Conservation (phyloP, 495 filamentous ascomycete genomes). For the Trichoderma gamsii region DNA sequence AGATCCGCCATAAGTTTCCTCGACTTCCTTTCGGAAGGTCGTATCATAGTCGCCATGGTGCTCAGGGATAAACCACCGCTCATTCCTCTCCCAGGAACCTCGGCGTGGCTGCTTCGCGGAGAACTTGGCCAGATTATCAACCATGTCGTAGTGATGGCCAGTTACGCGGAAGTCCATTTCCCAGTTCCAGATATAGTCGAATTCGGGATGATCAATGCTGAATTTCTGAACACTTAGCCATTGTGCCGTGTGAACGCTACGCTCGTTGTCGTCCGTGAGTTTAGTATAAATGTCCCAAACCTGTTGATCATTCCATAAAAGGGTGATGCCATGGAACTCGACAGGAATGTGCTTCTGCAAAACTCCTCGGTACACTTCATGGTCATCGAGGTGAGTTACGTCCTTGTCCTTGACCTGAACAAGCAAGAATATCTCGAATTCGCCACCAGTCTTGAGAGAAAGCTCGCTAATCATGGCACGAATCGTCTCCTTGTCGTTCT, state of each 20-base stretch:
- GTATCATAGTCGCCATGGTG: constrained; percentile 54
- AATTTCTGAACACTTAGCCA: constrained; percentile 60
- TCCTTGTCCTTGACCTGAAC: constrained; percentile 62
- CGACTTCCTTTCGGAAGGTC: constrained; percentile 46
- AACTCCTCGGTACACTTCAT: constrained; percentile 45
- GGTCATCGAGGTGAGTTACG: constrained; percentile 49
- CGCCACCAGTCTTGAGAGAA: constrained; percentile 62
- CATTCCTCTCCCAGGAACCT: constrained; percentile 68
- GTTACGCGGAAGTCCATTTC: constrained; percentile 68
- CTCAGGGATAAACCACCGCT: constrained; percentile 63
- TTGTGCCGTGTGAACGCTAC: constrained; percentile 41
- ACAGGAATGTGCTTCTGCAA: constrained; percentile 51
- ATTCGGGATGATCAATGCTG: constrained; percentile 60
- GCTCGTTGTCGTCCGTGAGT: constrained; percentile 35
- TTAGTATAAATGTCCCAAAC: constrained; percentile 54
- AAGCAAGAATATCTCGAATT: constrained; percentile 71
- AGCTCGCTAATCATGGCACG: constrained; percentile 70
- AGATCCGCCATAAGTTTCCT: constrained; percentile 36
- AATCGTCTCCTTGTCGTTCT: constrained; percentile 64
- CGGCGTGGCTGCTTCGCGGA: constrained; percentile 57
- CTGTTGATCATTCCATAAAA: constrained; percentile 60
- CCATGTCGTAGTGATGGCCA: constrained; percentile 64
- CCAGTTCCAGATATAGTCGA: constrained; percentile 72
- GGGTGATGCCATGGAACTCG: constrained; percentile 60
- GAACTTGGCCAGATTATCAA: constrained; percentile 55